phyloP scores from a whole-genome alignment of 2,329 filamentous ascomycete species.

The Meredithiella fracta region DNA sequence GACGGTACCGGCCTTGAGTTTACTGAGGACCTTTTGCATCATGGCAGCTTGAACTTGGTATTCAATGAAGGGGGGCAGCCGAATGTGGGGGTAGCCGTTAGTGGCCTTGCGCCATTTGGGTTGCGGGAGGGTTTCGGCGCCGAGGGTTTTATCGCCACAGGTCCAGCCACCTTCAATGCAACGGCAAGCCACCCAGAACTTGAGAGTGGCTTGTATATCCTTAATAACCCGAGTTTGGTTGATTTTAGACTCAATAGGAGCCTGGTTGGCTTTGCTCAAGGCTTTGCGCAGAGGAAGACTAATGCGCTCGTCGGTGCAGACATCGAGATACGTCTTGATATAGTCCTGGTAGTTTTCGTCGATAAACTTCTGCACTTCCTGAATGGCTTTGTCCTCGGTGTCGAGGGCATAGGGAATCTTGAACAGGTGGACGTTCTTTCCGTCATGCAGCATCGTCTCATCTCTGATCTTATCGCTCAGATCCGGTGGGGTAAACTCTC shows the following conservation, averaged over 20 bases:
- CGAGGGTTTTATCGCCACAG: neutral
- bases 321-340: neutral
- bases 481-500: neutral
- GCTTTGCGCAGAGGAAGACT: neutral
- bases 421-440: neutral
- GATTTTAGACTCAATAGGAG: no score
- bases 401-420: neutral
- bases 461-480: neutral
- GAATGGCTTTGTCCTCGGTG: neutral
- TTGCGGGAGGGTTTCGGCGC: neutral
- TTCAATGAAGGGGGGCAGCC: conserved; percentile 6
- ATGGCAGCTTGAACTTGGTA: conserved; percentile 4
- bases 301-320: neutral
- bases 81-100: neutral
- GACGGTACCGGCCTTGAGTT: neutral
- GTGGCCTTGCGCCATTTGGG: neutral
- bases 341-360: neutral
- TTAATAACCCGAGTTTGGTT: neutral
- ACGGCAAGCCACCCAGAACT: conserved; percentile 7
- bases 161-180: conserved; percentile 6
- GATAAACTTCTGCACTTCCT: neutral
- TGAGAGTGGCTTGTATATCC: neutral
- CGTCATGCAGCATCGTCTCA: neutral
- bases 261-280: neutral
- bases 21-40: neutral